Conservation (phyloP, 208 protist genomes). For the Leptomonas pyrrhocoris region DNA sequence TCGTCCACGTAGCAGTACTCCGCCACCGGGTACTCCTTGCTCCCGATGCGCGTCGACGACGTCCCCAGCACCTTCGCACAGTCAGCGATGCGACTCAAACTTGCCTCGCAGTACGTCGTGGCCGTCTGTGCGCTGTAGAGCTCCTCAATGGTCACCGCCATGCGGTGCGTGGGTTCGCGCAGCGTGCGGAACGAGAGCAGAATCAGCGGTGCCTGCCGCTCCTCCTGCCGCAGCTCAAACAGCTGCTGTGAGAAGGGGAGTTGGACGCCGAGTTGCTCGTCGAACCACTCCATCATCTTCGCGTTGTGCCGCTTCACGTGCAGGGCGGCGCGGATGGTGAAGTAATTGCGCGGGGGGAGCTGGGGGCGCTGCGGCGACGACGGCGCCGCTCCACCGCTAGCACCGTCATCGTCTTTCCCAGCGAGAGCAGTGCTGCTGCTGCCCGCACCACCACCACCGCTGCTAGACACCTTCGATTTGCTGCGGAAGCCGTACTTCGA, state of each 20-base stretch:
- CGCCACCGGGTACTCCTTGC: constrained; percentile 49
- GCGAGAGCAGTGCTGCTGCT: background rate
- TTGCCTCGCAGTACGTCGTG: constrained; percentile 67
- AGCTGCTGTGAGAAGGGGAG: constrained; percentile 76
- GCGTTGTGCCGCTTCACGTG: constrained; percentile 72
- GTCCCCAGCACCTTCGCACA: constrained; percentile 62
- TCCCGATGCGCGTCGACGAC: constrained; percentile 64
- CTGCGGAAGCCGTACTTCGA: background rate
- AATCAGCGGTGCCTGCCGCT: constrained; percentile 83
- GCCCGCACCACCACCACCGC: background rate
- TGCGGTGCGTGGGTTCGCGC: constrained; percentile 61
- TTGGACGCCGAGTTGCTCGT: constrained; percentile 68
- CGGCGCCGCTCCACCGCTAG: constrained; percentile 4
- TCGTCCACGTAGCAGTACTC: constrained; percentile 88
- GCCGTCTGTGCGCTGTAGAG: constrained; percentile 39
- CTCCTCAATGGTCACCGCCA: constrained; percentile 77
- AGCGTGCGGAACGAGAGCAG: constrained; percentile 71
- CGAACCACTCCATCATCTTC: constrained; percentile 78
- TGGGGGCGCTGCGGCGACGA: constrained; percentile 20
- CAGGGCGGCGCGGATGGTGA: constrained; percentile 54
- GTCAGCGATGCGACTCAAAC: constrained; percentile 60
- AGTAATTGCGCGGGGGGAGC: constrained; percentile 57
- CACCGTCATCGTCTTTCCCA: background rate
- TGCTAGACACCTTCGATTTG: background rate
- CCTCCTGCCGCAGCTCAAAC: constrained; percentile 72